Evolutionary conservation across 805 yeast genomes (phyloP).

Genomic region (Saccharomycodes ludwigii): DNA sequence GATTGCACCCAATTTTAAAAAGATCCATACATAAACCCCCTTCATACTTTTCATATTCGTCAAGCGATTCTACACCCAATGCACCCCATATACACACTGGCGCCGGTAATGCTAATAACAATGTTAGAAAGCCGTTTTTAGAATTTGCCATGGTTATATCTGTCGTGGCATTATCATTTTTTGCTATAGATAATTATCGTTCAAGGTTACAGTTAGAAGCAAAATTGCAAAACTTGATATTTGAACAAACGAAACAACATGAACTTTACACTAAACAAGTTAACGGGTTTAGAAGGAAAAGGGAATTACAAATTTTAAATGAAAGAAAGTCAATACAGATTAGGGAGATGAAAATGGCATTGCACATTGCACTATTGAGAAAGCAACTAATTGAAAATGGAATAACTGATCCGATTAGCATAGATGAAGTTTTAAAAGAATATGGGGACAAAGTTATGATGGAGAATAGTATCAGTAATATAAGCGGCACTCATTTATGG

Average conservation of each 20-base stretch:
- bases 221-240: conserved; percentile 21
- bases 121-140: conserved; percentile 13
- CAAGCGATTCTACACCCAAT: no score
- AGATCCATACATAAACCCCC: no score
- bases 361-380: conserved; percentile 55
- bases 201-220: conserved; percentile 27
- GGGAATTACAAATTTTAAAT: conserved; percentile 38
- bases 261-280: conserved; percentile 34
- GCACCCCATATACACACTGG: no score
- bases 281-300: conserved; percentile 37
- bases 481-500: conserved; percentile 48
- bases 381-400: conserved; percentile 49
- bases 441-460: conserved; percentile 48
- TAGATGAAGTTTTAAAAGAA: conserved; percentile 40
- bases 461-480: conserved; percentile 42
- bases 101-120: not conserved
- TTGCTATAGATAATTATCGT: conserved; percentile 41
- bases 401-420: conserved; percentile 38
- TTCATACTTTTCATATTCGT: no score
- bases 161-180: conserved; percentile 31
- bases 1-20: no score
- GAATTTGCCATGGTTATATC: conserved; percentile 33
- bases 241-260: conserved; percentile 21
- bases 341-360: conserved; percentile 45
- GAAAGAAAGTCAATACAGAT: conserved; percentile 36